Evolutionary conservation across 192 early-diverging fungal genomes (phyloP), one percentile per base, ranked within the genome.

Genomic region (Glomus cerebriforme): DNA sequence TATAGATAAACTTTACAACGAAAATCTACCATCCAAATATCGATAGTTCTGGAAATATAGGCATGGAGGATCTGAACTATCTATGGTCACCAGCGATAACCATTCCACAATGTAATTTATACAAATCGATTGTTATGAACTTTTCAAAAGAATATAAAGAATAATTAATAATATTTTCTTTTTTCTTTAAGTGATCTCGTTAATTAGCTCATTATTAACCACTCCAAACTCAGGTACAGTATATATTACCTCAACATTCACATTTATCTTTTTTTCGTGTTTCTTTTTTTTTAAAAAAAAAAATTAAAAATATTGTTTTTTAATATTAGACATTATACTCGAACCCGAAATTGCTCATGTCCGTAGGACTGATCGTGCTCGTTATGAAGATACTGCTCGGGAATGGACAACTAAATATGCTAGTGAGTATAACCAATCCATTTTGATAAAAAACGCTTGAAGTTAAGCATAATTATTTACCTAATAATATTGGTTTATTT

Each of bases 1-100:
- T 37, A 43, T 12, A 43, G 39, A 43, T 43, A 43, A 43, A 43
- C 10, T 43, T 43, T 10, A 43, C 93, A 76, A 99, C 97, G 62
- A 88, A 91, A 79, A 96, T 99, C 80, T 99, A 99, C 83, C 98
- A 99, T 86, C 97, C 97, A 68, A 99, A 99, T 89, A 98, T 99
- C 85, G 97, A 98, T 89, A 92, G 90, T 85, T 97, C 97, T 85
- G 98, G 98, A 69, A 92, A 91, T 85, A 99, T 99, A 83, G 98
- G 96, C 81, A 86, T 99, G 84, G 98, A 99, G 84, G 97, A 98
- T 80, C 88, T 99, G 82, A 96, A 90, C 81, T 96, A 99, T 83
- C 96, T 98, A 83, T 99, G 98, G 98, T 96, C 95, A 67, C 96
- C 98, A 78, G 96, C 98, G 54, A 87, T 99, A 4, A 54, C 47